Percentiles rank a stretch among this genome's conserved stretches.
These are phyloP conservation scores for Musa balbisiana DNA, from an alignment of 202 grass and related monocot genomes.

Conservation along the genomic window DNA sequence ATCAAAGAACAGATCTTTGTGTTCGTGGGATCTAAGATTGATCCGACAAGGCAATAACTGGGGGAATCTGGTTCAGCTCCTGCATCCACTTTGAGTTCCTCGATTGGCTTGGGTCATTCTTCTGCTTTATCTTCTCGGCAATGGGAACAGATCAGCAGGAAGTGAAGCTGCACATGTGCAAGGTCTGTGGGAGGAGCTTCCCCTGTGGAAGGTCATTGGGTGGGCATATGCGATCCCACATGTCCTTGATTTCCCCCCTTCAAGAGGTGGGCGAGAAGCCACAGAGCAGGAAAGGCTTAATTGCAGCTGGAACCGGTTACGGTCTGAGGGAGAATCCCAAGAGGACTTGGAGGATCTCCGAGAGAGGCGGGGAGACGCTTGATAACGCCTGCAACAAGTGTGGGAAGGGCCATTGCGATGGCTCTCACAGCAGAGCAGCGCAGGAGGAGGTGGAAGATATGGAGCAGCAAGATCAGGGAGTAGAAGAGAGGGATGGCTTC, in stretches of 20 bases:
- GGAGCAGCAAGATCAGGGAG: not conserved
- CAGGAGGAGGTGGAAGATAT: not conserved
- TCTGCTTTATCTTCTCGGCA: slow-evolving; percentile 36
- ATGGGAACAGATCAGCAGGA: slow-evolving; percentile 1
- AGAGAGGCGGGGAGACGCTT: not conserved
- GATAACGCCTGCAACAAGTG: not conserved
- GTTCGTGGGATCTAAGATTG: not conserved
- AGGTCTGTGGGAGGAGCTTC: slow-evolving; percentile 52
- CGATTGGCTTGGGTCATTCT: not conserved
- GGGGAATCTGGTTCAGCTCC: not conserved
- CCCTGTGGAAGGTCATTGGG: slow-evolving; percentile 49
- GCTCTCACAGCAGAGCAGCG: not conserved
- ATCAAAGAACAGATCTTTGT: not conserved
- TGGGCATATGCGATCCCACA: slow-evolving; percentile 59
- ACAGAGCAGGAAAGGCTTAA: not conserved
- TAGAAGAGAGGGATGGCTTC: not conserved
- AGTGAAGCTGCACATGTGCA: slow-evolving; percentile 35
- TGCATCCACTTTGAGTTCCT: not conserved
- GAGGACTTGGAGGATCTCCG: slow-evolving; percentile 39
- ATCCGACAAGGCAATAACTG: not conserved
- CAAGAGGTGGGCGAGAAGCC: slow-evolving; percentile 2
- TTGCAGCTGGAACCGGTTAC: slow-evolving; percentile 21
- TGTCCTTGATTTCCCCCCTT: not conserved
- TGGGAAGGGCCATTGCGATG: no score
- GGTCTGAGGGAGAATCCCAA: slow-evolving; percentile 49